A percentile compares a stretch with the other conserved stretches of the same genome.
Evolutionary conservation across 345 rosid genomes (phyloP).

Genomic region (Odontarrhena argentea): DNA sequence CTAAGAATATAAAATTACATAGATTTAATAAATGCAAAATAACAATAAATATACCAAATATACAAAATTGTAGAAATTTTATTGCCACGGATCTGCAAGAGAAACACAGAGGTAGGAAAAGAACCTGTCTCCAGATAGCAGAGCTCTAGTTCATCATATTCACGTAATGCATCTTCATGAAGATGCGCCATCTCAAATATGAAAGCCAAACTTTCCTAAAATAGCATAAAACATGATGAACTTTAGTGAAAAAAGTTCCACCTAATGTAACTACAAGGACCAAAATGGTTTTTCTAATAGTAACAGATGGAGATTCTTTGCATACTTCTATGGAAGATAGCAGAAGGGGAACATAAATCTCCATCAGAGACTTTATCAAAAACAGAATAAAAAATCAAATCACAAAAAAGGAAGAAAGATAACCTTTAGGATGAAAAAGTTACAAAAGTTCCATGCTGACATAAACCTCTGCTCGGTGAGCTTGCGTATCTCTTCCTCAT

Average conservation of each 20-base stretch:
- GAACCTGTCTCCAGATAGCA: slow-evolving; percentile 95
- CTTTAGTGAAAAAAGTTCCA: slow-evolving; percentile 32
- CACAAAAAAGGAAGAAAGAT: slow-evolving; percentile 40
- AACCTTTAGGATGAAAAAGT: slow-evolving; percentile 96
- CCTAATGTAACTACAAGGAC: slow-evolving; percentile 26
- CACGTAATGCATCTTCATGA: slow-evolving; percentile 93
- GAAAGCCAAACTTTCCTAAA: slow-evolving; percentile 98
- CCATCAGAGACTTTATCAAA: slow-evolving; percentile 10
- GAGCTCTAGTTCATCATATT: slow-evolving; percentile 94
- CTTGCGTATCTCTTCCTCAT: slow-evolving; percentile 96
- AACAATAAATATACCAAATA: slow-evolving; percentile 6
- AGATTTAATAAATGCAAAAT: neutral
- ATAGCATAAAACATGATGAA: slow-evolving; percentile 32
- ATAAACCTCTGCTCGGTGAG: slow-evolving; percentile 89
- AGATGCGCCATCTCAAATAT: slow-evolving; percentile 98
- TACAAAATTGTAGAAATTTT: neutral
- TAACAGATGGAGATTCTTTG: slow-evolving; percentile 11
- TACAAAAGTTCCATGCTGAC: slow-evolving; percentile 97
- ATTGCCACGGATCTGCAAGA: slow-evolving; percentile 7
- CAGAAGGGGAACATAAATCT: neutral
- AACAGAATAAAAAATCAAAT: slow-evolving; percentile 20
- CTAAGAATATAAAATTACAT: slow-evolving; percentile 13
- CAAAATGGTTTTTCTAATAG: slow-evolving; percentile 15
- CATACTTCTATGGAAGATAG: slow-evolving; percentile 23
- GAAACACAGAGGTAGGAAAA: slow-evolving; percentile 19